phyloP scores from a whole-genome alignment of 345 rosid species.

The Clausena lansium region DNA sequence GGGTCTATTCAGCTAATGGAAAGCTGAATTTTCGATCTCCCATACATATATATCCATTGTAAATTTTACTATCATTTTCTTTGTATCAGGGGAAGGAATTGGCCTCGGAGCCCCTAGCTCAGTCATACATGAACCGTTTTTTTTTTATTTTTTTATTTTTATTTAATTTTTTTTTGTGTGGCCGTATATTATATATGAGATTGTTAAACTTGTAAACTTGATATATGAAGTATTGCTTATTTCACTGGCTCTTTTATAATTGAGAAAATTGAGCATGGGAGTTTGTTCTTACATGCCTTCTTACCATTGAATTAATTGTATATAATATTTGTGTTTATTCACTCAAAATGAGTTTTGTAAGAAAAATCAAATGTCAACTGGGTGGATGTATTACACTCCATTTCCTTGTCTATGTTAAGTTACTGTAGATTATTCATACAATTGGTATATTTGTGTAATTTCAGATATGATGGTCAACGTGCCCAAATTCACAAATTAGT shows the following conservation, averaged over 20 bases:
- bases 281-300: not conserved
- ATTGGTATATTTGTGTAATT: conserved; percentile 8
- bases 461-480: conserved; percentile 92
- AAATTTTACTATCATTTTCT: not conserved
- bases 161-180: no score
- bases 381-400: not conserved
- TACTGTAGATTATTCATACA: not conserved
- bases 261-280: not conserved
- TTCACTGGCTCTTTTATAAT: not conserved
- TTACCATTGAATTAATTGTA: not conserved
- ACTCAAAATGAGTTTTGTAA: not conserved
- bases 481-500: conserved; percentile 77
- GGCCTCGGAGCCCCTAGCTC: not conserved
- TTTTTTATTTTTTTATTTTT: not conserved
- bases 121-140: not conserved
- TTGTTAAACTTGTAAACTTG: not conserved
- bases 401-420: conserved; percentile 3
- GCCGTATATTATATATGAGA: not conserved
- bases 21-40: not conserved
- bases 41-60: not conserved
- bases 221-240: not conserved
- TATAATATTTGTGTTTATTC: not conserved
- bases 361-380: not conserved
- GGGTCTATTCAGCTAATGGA: not conserved
- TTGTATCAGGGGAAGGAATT: not conserved